These are phyloP conservation scores for Naganishia onofrii DNA, from an alignment of 768 basidiomycete genomes.

Conservation along the genomic window DNA sequence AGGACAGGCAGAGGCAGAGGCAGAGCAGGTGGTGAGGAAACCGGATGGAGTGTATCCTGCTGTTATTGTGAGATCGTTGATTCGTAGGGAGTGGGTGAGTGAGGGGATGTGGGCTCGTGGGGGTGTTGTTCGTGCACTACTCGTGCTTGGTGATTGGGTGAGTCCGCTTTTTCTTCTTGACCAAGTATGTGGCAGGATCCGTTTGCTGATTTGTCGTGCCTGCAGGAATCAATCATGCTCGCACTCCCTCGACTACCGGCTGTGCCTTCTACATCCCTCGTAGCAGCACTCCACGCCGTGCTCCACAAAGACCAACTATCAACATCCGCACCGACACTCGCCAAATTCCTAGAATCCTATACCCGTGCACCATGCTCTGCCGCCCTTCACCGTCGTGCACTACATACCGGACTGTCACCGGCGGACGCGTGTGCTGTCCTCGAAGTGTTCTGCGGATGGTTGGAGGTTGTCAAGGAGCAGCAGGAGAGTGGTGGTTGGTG, in stretches of 20 bases:
- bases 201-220: too few relatives aligned
- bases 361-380: constrained; percentile 37
- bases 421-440: constrained; percentile 43
- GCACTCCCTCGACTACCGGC: constrained; percentile 31
- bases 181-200: too few relatives aligned
- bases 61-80: constrained; percentile 35
- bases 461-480: constrained; percentile 35
- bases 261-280: constrained; percentile 35
- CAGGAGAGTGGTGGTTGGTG: constrained; percentile 26
- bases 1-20: background rate
- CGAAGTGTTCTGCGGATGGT: constrained; percentile 37
- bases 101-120: constrained; percentile 39
- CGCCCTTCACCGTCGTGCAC: constrained; percentile 41
- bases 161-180: constrained; percentile 19
- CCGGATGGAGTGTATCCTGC: constrained; percentile 34
- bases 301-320: constrained; percentile 7
- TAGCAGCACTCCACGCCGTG: constrained; percentile 30
- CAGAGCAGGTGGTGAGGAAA: background rate
- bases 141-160: constrained; percentile 45
- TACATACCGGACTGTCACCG: constrained; percentile 34
- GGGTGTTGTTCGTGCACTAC: constrained; percentile 40
- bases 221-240: constrained; percentile 35
- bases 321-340: background rate
- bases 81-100: constrained; percentile 34
- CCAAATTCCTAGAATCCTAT: constrained; percentile 27